Base-by-base conservation (phyloP, 768 basidiomycete genomes). In the Boletus subparvulus region DNA sequence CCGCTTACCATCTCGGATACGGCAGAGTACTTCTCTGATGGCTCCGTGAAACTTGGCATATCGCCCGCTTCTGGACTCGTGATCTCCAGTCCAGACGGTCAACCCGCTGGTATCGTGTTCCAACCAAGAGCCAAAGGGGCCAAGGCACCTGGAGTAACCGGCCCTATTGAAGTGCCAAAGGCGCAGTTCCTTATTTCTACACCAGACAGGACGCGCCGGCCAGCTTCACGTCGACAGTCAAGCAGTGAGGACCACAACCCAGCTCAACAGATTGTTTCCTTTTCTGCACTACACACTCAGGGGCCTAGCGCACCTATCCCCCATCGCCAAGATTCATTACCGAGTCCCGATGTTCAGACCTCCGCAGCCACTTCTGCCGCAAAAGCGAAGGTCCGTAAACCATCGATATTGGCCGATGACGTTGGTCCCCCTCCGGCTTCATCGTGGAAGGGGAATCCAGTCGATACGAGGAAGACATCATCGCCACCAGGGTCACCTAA, bases 31-130 rank as follows among this genome's bases (percentile, higher is more conserved):
- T 82, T 83, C 59, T 66, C 75, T n/a, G 81, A 83, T 4, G 81
- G 86, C 6, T 84, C 85, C n/a, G 77, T 83, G 28, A 85, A 84
- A 59, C 78, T 92, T 7, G 90, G 90, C 4, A 76, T 82, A 4
- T 87, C 90, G 0, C 86, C 90, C 5, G 87, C 90, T 6, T 90
- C 92, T 12, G 95, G 95, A 0, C 80, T 96, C 8, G 82, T 98
- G 49, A 89, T 98, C 37, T 91, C 95, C 62, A 92, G 88, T 65
- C 92, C 94, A 2, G 94, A 96, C 69, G 96, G 96, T 0, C 86
- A 93, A 62, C 91, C 93, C 3, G 82, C 92, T n/a, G 96, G 94
- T 12, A 95, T 99, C 55, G 92, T 94, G 76, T 99, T 98, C 73
- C 90, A 94, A 59, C 96, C 95, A 2, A 79, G 81, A 32, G 75